Base-by-base conservation (phyloP, 768 basidiomycete species). In the Terana coerulea region DNA sequence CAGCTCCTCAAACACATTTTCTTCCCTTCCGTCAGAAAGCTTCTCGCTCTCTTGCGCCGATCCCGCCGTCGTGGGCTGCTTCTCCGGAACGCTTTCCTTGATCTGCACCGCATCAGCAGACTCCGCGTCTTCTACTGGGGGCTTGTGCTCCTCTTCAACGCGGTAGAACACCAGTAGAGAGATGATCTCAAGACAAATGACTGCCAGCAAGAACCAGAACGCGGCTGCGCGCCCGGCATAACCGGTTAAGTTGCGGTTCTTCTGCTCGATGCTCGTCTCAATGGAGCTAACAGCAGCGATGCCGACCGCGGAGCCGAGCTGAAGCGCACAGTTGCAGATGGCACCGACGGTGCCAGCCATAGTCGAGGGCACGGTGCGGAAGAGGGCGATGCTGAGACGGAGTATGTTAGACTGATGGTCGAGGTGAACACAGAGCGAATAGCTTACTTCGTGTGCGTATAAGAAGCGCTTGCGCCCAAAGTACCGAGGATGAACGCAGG, bases 301-400 rank as follows among this genome's bases (percentile, higher is more conserved):
- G 17, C 77, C 78, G 19, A 77, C 65, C 5, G 81, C 80, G 10
- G 71, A 71, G 29, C 79, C 78, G 52, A 78, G 65, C 60, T 83
- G 77, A 1, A 80, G 70, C 10, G 76, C 75, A 19, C 73, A 70
- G 51, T 78, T 79, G 68, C 79, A 79, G 34, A 83, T 74, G 14
- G 80, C 81, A 17, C 77, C 77, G 14, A 80, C 72, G 4, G 74
- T 76, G 34, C 81, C 80, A 3, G 78, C 70, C 59, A 77, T 73
- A 15, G 69, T 67, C 7, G 74, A 52, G 3, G 79, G 79, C 4
- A 71, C 72, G 31, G 71, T 71, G 52, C 69, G 72, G 63, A 82
- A 73, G 34, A 81, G 69, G 12, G 77, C 76, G 40, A 81, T 75
- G 57, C 76, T 80, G 48, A 42, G 10, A 22, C 7, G 12, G 47